Conservation (phyloP, 768 basidiomycete genomes). For the Rhizopogon roseolus region DNA sequence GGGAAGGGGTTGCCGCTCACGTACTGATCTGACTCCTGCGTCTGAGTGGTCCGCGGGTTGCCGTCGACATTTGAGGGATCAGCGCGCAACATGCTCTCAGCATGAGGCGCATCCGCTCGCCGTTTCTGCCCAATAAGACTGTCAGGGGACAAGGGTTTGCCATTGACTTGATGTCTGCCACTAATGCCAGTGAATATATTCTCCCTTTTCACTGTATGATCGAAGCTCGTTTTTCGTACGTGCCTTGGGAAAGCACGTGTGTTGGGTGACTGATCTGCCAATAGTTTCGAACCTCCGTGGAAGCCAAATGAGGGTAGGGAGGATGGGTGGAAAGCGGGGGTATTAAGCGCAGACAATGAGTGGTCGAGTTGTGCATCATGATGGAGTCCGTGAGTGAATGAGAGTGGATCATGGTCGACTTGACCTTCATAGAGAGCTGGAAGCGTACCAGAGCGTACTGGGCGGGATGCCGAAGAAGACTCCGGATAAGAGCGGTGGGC, state of each 20-base stretch:
- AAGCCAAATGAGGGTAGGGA: constrained; percentile 72
- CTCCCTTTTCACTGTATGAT: constrained; percentile 80
- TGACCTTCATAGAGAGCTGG: constrained; percentile 41
- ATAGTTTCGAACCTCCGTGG: constrained; percentile 45
- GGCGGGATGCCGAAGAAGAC: constrained; percentile 32
- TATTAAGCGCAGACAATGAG: constrained; percentile 36
- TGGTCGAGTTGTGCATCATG: constrained; percentile 27
- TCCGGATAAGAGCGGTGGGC: constrained; percentile 44
- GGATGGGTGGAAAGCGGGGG: constrained; percentile 56
- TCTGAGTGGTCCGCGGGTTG: constrained; percentile 20
- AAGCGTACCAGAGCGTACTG: constrained; percentile 36
- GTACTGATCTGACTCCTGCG: constrained; percentile 36
- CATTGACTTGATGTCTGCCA: constrained; percentile 79
- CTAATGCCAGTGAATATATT: constrained; percentile 52
- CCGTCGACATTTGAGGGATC: constrained; percentile 61
- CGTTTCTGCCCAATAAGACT: constrained; percentile 70
- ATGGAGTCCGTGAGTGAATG: constrained; percentile 33
- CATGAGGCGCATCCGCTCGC: constrained; percentile 75
- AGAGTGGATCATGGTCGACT: constrained; percentile 26
- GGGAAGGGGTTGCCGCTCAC: constrained; percentile 53
- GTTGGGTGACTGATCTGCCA: constrained; percentile 29
- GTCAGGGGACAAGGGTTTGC: constrained; percentile 64
- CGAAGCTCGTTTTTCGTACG: constrained; percentile 92
- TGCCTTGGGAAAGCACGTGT: constrained; percentile 71
- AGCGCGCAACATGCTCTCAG: constrained; percentile 73